Percentiles rank a stretch among this genome's conserved stretches.
phyloP scores from a whole-genome alignment of 2,329 filamentous ascomycete genomes.

The Fusarium verticillioides region DNA sequence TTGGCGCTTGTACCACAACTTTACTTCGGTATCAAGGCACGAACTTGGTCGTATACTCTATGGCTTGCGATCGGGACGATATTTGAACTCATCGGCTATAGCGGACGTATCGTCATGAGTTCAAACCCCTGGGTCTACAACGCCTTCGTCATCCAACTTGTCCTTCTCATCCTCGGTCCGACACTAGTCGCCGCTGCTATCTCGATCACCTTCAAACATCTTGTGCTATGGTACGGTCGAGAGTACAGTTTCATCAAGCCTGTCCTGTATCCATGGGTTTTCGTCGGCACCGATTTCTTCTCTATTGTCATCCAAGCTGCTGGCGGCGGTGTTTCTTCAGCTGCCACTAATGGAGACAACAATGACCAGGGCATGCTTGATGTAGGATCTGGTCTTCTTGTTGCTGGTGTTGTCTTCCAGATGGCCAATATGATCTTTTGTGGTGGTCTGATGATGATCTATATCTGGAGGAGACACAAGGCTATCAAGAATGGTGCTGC shows the following conservation, averaged over 20 bases:
- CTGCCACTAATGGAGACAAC: constrained; percentile 17
- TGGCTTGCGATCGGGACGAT: constrained; percentile 51
- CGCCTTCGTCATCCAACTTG: constrained; percentile 56
- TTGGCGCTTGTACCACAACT: constrained; percentile 49
- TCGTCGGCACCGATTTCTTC: constrained; percentile 59
- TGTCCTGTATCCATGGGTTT: constrained; percentile 58
- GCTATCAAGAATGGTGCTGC: constrained; percentile 24
- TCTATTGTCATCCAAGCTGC: constrained; percentile 46
- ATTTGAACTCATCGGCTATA: constrained; percentile 56
- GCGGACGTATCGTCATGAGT: constrained; percentile 53
- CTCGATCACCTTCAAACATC: constrained; percentile 57
- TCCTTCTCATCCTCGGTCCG: constrained; percentile 55
- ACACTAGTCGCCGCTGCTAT: constrained; percentile 57
- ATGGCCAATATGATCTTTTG: constrained; percentile 42
- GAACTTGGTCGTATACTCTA: constrained; percentile 54
- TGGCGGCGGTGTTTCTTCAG: constrained; percentile 35
- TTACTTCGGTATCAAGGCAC: constrained; percentile 47
- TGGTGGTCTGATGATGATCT: constrained; percentile 36
- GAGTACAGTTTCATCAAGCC: constrained; percentile 52
- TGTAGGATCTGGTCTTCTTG: constrained; percentile 28
- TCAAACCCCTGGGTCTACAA: constrained; percentile 54
- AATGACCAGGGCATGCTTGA: constrained; percentile 22
- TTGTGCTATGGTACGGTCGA: constrained; percentile 55
- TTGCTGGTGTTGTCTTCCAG: constrained; percentile 40
- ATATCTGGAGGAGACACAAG: constrained; percentile 33